Base-by-base conservation (phyloP, 306 rosid genomes). In the Urtica urens region DNA sequence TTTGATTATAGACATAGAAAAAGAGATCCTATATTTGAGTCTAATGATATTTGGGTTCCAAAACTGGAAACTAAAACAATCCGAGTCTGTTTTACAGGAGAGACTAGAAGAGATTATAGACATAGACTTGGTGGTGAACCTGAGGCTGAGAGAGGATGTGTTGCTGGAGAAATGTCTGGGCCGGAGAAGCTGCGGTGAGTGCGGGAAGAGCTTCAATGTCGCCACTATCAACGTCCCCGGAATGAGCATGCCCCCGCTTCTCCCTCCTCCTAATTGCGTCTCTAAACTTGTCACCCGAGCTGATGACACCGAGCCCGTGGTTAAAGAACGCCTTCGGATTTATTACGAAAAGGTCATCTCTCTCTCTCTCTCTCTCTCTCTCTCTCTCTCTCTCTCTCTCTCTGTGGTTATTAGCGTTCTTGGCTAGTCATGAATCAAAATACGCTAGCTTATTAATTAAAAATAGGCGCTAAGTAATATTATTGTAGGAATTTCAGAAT, bases 161-260 rank as follows among this genome's bases (percentile, higher is more conserved):
- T 60, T 90, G 69, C 69, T 90, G 40, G 85, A 79, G 71, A 90
- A 90, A 71, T 90, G 99, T 63, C 94, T 90, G 22, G 99, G 95
- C 30, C 77, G 99, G 64, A 71, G 99, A 70, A 74, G 76, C 48
- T 90, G 99, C 57, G 61, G 82, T 58, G 66, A 90, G 60, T 90
- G 99, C 34, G 81, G 94, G 39, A 76, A 76, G 23, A 82, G 73
- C 65, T 90, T 85, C 58, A 90, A 90, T 62, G 71, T 85, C 65
- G 95, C 95, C 3, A 68, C 92, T 31, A 90, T 90, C 58, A 61
- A 75, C 72, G 80, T 79, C 17, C 92, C 87, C 35, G 92, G 63
- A 49, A 79, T 90, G 40, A 59, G 69, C 63, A 90, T 90, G 99
- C 78, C 77, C 46, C 99, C 99, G 23, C 87, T 90, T 74, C 95